Conservation (phyloP, 179 eudicot species). For the Amaranthus tricolor region DNA sequence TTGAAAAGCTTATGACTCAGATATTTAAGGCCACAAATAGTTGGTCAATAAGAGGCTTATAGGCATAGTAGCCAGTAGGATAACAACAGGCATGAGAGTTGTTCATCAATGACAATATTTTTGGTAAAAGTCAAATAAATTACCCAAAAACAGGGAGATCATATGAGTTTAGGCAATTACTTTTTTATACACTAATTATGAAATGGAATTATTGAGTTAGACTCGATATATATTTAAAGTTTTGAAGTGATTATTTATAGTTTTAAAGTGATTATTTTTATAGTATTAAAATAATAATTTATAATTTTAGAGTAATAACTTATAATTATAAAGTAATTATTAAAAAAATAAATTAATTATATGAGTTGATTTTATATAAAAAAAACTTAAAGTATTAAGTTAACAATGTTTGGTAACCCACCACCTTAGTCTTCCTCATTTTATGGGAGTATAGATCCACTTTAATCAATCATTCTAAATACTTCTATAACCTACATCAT, state of each 20-base stretch:
- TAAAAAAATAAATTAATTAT: too few species aligned
- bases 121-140: conserved; percentile 17
- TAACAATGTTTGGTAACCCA: conserved; percentile 22
- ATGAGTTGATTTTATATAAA: too few species aligned
- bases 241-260: too few species aligned
- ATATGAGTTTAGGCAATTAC: conserved; percentile 1
- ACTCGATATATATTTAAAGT: too few species aligned
- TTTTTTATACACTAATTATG: too few species aligned
- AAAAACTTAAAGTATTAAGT: too few species aligned
- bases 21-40: background rate
- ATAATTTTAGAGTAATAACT: too few species aligned
- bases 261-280: too few species aligned
- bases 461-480: background rate
- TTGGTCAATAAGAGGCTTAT: background rate
- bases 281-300: too few species aligned
- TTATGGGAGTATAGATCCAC: conserved; percentile 3
- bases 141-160: conserved; percentile 19
- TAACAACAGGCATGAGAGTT: background rate
- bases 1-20: too few species aligned
- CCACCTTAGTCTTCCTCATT: conserved; percentile 26
- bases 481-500: background rate
- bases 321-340: too few species aligned
- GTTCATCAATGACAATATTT: background rate
- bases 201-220: too few species aligned
- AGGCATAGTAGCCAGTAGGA: background rate